Conservation (phyloP, 352 stramenopile species). For the Globisporangium viniferum region DNA sequence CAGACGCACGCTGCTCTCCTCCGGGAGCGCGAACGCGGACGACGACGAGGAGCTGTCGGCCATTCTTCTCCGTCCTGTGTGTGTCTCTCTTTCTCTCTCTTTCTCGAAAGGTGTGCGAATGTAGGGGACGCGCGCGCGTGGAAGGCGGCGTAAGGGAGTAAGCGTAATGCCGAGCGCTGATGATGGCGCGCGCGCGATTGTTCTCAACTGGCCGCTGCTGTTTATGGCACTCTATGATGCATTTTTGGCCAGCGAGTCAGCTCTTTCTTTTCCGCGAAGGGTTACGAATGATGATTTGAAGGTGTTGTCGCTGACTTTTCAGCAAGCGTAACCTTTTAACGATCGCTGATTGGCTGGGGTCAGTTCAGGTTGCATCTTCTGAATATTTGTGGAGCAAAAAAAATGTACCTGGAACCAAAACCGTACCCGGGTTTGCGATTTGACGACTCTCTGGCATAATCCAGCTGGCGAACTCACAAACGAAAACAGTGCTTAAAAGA, state of each 20-base stretch:
- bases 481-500: neutral
- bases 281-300: neutral
- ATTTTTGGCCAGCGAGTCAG: neutral
- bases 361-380: neutral
- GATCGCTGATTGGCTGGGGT: neutral
- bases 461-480: neutral
- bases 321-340: neutral
- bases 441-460: neutral
- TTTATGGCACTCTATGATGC: neutral
- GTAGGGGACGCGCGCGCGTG: neutral
- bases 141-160: neutral
- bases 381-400: neutral
- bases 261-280: neutral
- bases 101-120: neutral
- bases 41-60: constrained; percentile 18
- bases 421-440: neutral
- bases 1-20: constrained; percentile 55
- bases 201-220: neutral
- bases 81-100: neutral
- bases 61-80: neutral
- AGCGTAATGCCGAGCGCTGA: neutral
- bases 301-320: neutral
- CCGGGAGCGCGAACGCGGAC: constrained; percentile 32
- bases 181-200: neutral
- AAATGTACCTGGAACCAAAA: constrained; percentile 10